These are phyloP conservation scores for Geotrichum cucujoidarum DNA, from an alignment of 1,139 yeast genomes.

Conservation along the genomic window DNA sequence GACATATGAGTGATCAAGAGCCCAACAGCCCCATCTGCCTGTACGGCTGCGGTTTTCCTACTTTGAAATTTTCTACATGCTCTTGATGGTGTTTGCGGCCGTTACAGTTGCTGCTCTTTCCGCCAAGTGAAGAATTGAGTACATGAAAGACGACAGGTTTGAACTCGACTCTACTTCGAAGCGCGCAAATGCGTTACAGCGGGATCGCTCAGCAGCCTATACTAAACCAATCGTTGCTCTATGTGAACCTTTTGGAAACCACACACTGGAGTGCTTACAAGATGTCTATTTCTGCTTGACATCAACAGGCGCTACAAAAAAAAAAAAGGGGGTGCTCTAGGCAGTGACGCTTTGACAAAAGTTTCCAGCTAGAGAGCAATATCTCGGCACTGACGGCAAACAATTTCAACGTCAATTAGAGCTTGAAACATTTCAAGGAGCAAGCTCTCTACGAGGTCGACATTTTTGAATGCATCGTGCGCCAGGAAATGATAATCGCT, in stretches of 20 bases:
- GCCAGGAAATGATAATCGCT: constrained; percentile 67
- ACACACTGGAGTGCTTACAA: constrained; percentile 81
- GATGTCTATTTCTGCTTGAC: constrained; percentile 43
- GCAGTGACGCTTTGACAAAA: constrained; percentile 72
- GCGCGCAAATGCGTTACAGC: constrained; percentile 74
- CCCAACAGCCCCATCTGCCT: constrained; percentile 45
- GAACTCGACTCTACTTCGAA: constrained; percentile 74
- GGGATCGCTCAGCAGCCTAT: constrained; percentile 74
- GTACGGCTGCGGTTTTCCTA: constrained; percentile 80
- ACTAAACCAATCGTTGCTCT: constrained; percentile 63
- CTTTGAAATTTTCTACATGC: constrained; percentile 68
- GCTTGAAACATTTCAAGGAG: constrained; percentile 65
- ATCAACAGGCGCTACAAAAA: constrained; percentile 16
- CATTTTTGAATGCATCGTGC: constrained; percentile 75
- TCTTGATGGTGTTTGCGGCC: constrained; percentile 75
- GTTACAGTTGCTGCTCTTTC: constrained; percentile 90
- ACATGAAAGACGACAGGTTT: constrained; percentile 90
- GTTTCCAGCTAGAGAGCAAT: constrained; percentile 56
- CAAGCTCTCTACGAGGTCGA: constrained; percentile 68
- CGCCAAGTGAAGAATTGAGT: constrained; percentile 84
- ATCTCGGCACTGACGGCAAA: constrained; percentile 56
- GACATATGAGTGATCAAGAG: constrained; percentile 62
- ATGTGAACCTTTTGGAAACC: constrained; percentile 72
- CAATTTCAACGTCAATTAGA: constrained; percentile 60
- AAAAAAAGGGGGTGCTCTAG: constrained; percentile 49